Evolutionary conservation across 352 stramenopile species (phyloP).

Genomic region (Phytophthora rubi): DNA sequence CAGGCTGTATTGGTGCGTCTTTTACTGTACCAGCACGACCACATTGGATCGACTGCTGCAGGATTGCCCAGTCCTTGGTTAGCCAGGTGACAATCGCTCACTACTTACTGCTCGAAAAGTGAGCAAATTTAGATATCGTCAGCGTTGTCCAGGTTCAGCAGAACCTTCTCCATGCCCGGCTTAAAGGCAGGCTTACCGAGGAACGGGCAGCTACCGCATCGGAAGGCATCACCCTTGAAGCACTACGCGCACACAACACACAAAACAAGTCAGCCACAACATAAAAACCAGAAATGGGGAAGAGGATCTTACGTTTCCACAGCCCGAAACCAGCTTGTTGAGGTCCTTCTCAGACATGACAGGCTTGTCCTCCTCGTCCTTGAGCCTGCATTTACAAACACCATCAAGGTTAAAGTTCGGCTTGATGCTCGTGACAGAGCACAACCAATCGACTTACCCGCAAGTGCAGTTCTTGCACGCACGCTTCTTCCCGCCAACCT

Average conservation of each 20-base stretch:
- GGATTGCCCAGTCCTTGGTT: constrained; percentile 2
- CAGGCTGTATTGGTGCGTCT: constrained; percentile 28
- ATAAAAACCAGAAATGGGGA: background rate
- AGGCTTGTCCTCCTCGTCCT: constrained; percentile 76
- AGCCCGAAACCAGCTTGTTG: constrained; percentile 81
- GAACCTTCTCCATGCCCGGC: constrained; percentile 87
- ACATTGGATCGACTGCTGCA: constrained; percentile 16
- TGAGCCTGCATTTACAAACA: constrained; percentile 45
- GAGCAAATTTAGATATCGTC: constrained; percentile 76
- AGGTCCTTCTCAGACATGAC: constrained; percentile 79
- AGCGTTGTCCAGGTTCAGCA: constrained; percentile 80
- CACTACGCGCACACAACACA: constrained; percentile 76
- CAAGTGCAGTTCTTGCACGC: constrained; percentile 98
- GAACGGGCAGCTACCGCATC: constrained; percentile 96
- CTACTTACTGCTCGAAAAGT: background rate
- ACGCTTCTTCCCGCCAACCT: constrained; percentile 90
- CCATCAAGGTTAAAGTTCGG: background rate
- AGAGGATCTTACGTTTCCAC: constrained; percentile 69
- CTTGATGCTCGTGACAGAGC: background rate
- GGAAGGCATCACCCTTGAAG: constrained; percentile 97
- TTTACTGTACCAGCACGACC: constrained; percentile 29
- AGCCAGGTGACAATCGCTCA: constrained; percentile 9
- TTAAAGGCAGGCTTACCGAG: constrained; percentile 97
- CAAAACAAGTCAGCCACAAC: constrained; percentile 12
- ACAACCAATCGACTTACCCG: constrained; percentile 59